Conservation (phyloP, 768 basidiomycete genomes). For the Leccinum variicolor region DNA sequence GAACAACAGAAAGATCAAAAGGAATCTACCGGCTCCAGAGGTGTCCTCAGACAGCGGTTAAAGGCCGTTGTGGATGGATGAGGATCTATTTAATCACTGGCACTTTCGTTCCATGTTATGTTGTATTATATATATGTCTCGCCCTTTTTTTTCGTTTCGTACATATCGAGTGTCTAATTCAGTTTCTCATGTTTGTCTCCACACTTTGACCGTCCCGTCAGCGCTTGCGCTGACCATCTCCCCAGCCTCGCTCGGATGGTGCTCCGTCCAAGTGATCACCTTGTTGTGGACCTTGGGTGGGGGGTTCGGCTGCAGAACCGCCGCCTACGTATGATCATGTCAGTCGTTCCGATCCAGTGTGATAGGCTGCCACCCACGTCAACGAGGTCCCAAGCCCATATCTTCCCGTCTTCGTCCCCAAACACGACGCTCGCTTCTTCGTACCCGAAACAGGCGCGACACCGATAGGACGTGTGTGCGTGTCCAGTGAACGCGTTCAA, state of each 20-base stretch:
- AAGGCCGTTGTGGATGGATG: conserved; percentile 29
- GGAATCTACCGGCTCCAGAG: conserved; percentile 13
- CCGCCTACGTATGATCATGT: conserved; percentile 49
- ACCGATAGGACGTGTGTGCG: conserved; percentile 69
- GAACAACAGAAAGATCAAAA: conserved; percentile 20
- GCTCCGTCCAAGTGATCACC: conserved; percentile 88
- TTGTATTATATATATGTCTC: conserved; percentile 24
- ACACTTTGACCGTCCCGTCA: conserved; percentile 90
- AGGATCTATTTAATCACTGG: conserved; percentile 14
- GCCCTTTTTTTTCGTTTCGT: not conserved
- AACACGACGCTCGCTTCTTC: conserved; percentile 78
- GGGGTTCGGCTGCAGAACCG: conserved; percentile 64
- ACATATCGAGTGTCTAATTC: not conserved
- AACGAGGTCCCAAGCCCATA: conserved; percentile 94
- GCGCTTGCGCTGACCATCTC: conserved; percentile 90
- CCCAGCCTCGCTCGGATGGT: conserved; percentile 75
- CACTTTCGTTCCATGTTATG: conserved; percentile 7
- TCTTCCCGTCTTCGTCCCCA: conserved; percentile 85
- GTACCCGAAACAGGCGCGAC: conserved; percentile 77
- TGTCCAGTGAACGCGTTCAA: conserved; percentile 86
- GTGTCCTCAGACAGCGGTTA: conserved; percentile 28
- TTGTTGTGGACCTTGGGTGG: conserved; percentile 79
- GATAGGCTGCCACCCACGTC: conserved; percentile 51
- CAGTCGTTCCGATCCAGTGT: not conserved
- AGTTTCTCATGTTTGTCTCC: conserved; percentile 48